A percentile compares a stretch with the other conserved stretches of the same genome.
Evolutionary conservation across 257 asterid species (phyloP).

Genomic region (Mentha longifolia): DNA sequence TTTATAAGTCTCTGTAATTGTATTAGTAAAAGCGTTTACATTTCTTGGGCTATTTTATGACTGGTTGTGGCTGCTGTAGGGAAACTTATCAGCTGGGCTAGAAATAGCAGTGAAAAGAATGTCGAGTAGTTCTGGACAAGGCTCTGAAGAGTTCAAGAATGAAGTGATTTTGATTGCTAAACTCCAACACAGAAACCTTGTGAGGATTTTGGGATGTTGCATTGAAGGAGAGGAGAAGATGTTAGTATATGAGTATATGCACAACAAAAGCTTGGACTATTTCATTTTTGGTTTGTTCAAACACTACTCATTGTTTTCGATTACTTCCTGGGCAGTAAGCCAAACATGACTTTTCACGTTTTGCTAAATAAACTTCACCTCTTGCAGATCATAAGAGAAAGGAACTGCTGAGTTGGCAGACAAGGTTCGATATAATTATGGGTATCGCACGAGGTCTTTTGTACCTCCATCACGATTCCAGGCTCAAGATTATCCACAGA

Average conservation of each 20-base stretch:
- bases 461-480: constrained; percentile 25
- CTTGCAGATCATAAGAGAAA: constrained; percentile 12
- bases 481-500: constrained; percentile 21
- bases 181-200: constrained; percentile 28
- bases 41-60: neutral
- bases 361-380: neutral
- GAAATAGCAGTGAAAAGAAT: constrained; percentile 20
- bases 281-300: constrained; percentile 28
- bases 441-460: constrained; percentile 23
- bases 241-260: constrained; percentile 25
- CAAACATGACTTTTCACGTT: neutral
- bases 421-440: constrained; percentile 23
- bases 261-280: constrained; percentile 33
- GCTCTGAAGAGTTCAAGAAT: constrained; percentile 18
- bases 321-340: neutral
- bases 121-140: constrained; percentile 23
- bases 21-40: neutral
- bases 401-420: constrained; percentile 5
- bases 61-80: neutral
- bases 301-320: too few species aligned
- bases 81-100: neutral
- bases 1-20: neutral
- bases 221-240: constrained; percentile 27
- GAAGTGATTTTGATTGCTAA: constrained; percentile 18
- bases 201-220: constrained; percentile 32